Percentiles rank a stretch among this genome's conserved stretches.
phyloP scores from a whole-genome alignment of 306 rosid species.

The Senna tora region DNA sequence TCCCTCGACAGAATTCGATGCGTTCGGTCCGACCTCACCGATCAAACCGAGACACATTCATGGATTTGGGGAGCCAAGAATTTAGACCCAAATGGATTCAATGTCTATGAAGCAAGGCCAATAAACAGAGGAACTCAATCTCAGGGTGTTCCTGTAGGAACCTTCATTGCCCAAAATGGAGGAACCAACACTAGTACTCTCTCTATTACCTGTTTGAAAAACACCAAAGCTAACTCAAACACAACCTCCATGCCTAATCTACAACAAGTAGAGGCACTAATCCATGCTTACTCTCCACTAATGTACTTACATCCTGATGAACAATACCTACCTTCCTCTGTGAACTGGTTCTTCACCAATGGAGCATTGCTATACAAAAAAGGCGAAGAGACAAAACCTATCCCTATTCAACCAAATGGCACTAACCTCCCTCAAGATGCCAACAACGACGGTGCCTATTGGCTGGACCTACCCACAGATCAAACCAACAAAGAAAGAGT shows the following conservation, averaged over 20 bases:
- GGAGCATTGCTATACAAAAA: slow-evolving; percentile 63
- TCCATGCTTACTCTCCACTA: slow-evolving; percentile 58
- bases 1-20: slow-evolving; percentile 60
- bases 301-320: slow-evolving; percentile 70
- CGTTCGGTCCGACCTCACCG: slow-evolving; percentile 65
- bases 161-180: slow-evolving; percentile 56
- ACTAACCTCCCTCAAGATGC: slow-evolving; percentile 77
- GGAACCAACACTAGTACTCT: slow-evolving; percentile 6
- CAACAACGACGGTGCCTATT: slow-evolving; percentile 64
- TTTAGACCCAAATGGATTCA: slow-evolving; percentile 40
- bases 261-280: slow-evolving; percentile 53
- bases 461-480: slow-evolving; percentile 69
- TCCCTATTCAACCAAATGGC: slow-evolving; percentile 48
- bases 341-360: slow-evolving; percentile 66
- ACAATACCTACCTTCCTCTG: slow-evolving; percentile 65
- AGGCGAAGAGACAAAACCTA: slow-evolving; percentile 55
- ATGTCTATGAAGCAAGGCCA: slow-evolving; percentile 59
- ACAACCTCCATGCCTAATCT: slow-evolving; percentile 57
- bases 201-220: slow-evolving; percentile 64
- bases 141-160: slow-evolving; percentile 57
- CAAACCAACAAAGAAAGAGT: slow-evolving; percentile 52
- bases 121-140: slow-evolving; percentile 54
- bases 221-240: slow-evolving; percentile 38
- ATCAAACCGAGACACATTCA: slow-evolving; percentile 50
- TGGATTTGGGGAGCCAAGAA: slow-evolving; percentile 63